These are phyloP conservation scores for Russula foetens DNA, from an alignment of 768 basidiomycete species.

Conservation along the genomic window DNA sequence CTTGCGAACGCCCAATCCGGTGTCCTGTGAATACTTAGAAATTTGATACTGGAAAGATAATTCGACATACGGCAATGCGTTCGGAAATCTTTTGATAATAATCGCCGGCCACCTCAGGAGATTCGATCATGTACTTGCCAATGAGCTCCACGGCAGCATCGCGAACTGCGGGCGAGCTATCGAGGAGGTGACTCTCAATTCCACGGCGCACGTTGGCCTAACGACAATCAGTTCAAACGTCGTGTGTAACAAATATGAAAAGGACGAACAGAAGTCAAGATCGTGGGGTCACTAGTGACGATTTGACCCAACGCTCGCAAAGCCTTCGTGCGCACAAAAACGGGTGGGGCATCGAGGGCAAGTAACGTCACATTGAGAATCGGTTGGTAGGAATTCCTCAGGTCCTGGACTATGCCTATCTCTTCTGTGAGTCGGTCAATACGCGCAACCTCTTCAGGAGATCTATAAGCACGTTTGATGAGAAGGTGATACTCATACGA, in stretches of 20 bases:
- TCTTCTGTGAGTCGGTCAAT: slow-evolving; percentile 67
- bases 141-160: slow-evolving; percentile 96
- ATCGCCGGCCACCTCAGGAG: slow-evolving; percentile 78
- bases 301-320: slow-evolving; percentile 84
- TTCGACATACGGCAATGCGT: slow-evolving; percentile 69
- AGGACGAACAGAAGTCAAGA: slow-evolving; percentile 60
- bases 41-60: background rate
- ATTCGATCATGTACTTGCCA: slow-evolving; percentile 93
- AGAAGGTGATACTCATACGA: background rate
- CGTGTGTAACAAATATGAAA: background rate
- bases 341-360: slow-evolving; percentile 76
- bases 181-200: slow-evolving; percentile 84
- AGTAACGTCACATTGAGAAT: slow-evolving; percentile 73
- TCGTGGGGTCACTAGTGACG: slow-evolving; percentile 78
- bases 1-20: slow-evolving; percentile 88
- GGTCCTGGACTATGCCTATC: slow-evolving; percentile 65
- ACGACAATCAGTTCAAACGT: slow-evolving; percentile 2
- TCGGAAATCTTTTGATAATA: slow-evolving; percentile 87
- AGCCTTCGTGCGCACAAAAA: slow-evolving; percentile 93
- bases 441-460: slow-evolving; percentile 60
- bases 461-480: slow-evolving; percentile 30
- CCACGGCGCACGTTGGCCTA: slow-evolving; percentile 74
- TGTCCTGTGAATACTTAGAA: slow-evolving; percentile 50
- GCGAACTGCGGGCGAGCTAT: slow-evolving; percentile 89
- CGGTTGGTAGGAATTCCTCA: slow-evolving; percentile 75